phyloP scores from a whole-genome alignment of 164 flowering plant genomes.

The Platanus orientalis region DNA sequence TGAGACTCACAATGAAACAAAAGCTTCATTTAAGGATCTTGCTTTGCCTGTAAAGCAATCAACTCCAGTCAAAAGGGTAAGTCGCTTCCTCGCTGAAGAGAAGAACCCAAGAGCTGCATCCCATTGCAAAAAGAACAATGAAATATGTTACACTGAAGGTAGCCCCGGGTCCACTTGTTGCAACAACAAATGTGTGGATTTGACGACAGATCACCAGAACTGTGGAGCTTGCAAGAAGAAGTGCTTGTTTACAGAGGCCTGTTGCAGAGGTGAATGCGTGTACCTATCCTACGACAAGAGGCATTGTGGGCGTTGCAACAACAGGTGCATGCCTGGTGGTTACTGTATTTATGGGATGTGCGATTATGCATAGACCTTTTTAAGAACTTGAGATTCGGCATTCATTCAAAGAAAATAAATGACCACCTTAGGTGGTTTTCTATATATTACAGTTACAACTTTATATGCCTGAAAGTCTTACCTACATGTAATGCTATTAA shows the following conservation, averaged over 20 bases:
- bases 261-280: conserved; percentile 30
- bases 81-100: conserved; percentile 44
- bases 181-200: conserved; percentile 38
- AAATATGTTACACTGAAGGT: not conserved
- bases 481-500: not conserved
- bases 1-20: too few species aligned
- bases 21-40: not conserved
- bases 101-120: conserved; percentile 26
- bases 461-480: too few species aligned
- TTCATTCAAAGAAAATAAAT: not conserved
- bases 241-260: conserved; percentile 42
- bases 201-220: conserved; percentile 29
- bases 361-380: conserved; percentile 26
- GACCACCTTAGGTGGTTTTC: not conserved
- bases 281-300: not conserved
- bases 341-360: conserved; percentile 46
- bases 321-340: conserved; percentile 32
- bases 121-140: not conserved
- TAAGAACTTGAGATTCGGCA: not conserved
- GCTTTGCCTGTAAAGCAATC: not conserved
- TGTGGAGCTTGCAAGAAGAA: conserved; percentile 61
- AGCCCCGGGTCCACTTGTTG: not conserved
- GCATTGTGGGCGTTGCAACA: conserved; percentile 53
- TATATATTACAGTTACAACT: too few species aligned
- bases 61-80: conserved; percentile 25